A percentile compares a stretch with the other conserved stretches of the same genome.
Conservation (phyloP, 2,329 filamentous ascomycete species). For the Scytalidium lignicola region DNA sequence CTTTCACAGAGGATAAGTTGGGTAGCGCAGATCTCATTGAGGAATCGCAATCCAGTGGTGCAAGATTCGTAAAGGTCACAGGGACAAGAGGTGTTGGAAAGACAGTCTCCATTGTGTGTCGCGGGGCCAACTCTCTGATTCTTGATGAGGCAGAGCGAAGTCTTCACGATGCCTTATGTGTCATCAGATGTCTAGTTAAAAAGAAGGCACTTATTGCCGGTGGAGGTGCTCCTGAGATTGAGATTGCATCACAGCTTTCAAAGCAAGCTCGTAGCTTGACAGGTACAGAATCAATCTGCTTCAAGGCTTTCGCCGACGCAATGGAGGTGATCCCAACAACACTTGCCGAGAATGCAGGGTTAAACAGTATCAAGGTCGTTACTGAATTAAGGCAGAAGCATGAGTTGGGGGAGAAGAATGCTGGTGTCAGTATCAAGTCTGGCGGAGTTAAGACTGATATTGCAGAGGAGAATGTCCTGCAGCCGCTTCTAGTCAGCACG, state of each 20-base stretch:
- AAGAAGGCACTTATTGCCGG: conserved; percentile 99
- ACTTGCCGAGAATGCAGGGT: conserved; percentile 90
- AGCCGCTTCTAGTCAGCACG: conserved; percentile 93
- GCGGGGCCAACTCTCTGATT: conserved; percentile 90
- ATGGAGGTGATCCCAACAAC: conserved; percentile 97
- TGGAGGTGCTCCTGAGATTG: conserved; percentile 93
- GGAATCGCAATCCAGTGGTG: conserved; percentile 80
- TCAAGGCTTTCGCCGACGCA: conserved; percentile 97
- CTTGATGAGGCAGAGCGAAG: conserved; percentile 96
- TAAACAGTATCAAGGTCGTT: conserved; percentile 98
- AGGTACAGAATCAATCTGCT: conserved; percentile 95
- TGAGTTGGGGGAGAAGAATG: conserved; percentile 90
- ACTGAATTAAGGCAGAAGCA: conserved; percentile 93
- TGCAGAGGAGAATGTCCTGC: conserved; percentile 91
- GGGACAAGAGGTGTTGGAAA: conserved; percentile 80
- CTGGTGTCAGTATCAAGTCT: conserved; percentile 96
- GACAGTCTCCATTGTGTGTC: conserved; percentile 90
- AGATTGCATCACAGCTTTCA: conserved; percentile 83
- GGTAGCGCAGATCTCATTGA: conserved; percentile 90
- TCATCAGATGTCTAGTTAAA: conserved; percentile 96
- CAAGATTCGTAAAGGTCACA: conserved; percentile 90
- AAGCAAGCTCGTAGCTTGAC: conserved; percentile 77
- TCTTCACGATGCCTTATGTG: conserved; percentile 94
- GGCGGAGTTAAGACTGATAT: conserved; percentile 97
- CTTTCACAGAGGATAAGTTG: conserved; percentile 97